Evolutionary conservation across 1,284 basidiomycete species (phyloP), one percentile per base, ranked within the genome.

Genomic region (Caloboletus inedulis): DNA sequence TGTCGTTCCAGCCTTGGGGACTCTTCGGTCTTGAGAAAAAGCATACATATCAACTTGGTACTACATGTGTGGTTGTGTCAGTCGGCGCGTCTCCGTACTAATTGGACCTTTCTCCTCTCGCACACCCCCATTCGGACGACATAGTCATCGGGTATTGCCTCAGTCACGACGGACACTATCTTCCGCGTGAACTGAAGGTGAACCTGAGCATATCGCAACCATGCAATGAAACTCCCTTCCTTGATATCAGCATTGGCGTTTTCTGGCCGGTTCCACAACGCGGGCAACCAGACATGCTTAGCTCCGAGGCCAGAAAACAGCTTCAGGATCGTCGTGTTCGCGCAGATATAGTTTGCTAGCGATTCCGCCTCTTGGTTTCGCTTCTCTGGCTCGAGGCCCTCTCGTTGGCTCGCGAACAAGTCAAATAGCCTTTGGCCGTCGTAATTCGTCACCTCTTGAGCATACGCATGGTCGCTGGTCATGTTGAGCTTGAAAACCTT

Each of bases 361-460:
- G 43, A 34, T 16, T 53, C 52, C 9, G 52, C 52, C 27, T 53
- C 52, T 19, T 45, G 42, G 37, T 53, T 53, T 40, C 52, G 19
- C 27, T 53, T 25, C n/a, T 45, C 36, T 2, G 42, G 23, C 23
- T 41, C 42, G 16, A 53, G 27, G 6, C 52, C 52, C 36, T 53
- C 52, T 14, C 52, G 52, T 27, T 53, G 50, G 31, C 52, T 53
- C 29, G 50, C 50, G 50, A 53, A 53, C 52, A 53, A 40, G 36
- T 53, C 52, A 31, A 45, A 53, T 6, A 53, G 12, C n/a, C 27
- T 53, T 23, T 41, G 50, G 10, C 52, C 52, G 3, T 53, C 23
- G 13, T 53, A 45, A 6, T 44, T 30, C 16, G 52, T 53, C n/a
- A 30, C 36, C 19, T 40, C 36, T 27, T 53, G 52, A 10, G 43